Conservation (phyloP, 176 grass and related monocot genomes). For the Cenchrus fungigraminus region DNA sequence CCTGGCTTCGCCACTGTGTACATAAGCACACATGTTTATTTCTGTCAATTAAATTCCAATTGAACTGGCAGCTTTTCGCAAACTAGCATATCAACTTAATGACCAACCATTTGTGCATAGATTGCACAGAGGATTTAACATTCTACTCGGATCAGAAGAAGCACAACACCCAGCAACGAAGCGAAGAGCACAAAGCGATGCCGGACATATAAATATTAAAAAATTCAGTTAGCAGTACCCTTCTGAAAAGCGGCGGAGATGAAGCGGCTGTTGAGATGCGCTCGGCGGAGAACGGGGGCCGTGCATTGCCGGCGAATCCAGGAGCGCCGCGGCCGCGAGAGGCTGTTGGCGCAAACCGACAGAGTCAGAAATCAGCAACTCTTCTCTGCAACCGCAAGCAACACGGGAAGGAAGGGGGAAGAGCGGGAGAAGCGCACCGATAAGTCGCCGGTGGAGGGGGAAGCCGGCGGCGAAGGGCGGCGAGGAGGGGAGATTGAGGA, state of each 20-base stretch:
- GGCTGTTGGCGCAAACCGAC: neutral
- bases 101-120: neutral
- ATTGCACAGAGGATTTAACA: neutral
- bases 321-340: neutral
- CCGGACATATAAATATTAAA: neutral
- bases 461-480: neutral
- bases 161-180: neutral
- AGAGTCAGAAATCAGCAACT: neutral
- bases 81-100: neutral
- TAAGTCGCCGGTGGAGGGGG: neutral
- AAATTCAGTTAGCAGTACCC: too few species aligned
- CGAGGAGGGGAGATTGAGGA: neutral
- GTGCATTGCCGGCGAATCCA: neutral
- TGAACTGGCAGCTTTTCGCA: neutral
- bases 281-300: neutral
- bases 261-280: neutral
- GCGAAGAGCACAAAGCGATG: too few species aligned
- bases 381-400: neutral
- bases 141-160: slow-evolving; percentile 9
- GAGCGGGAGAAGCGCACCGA: neutral
- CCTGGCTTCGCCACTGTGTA: too few species aligned
- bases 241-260: neutral
- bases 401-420: neutral
- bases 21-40: too few species aligned
- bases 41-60: neutral